Conservation (phyloP, 75 land plant genomes). For the Gnetum montanum region DNA sequence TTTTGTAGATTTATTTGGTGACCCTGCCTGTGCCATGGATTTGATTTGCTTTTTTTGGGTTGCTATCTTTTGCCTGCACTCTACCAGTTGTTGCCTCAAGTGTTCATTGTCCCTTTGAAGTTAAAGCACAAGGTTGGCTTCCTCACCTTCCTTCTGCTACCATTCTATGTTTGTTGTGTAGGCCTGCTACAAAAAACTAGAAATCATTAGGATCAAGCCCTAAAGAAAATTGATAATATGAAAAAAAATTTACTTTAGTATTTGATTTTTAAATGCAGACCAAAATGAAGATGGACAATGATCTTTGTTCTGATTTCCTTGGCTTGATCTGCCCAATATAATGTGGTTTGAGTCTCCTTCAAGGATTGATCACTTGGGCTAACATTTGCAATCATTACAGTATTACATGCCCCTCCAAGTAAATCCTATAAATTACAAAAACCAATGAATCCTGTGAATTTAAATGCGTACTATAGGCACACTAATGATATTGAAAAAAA, state of each 20-base stretch:
- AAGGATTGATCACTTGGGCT: conserved; percentile 13
- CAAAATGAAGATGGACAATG: background rate
- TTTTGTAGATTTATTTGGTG: conserved; percentile 16
- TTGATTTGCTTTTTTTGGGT: conserved; percentile 39
- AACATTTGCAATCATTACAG: conserved; percentile 21
- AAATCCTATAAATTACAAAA: no score
- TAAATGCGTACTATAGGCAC: no score
- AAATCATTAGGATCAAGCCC: background rate
- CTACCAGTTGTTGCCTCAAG: conserved; percentile 15
- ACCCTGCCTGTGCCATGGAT: conserved; percentile 17
- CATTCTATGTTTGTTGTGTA: conserved; percentile 4
- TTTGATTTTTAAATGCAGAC: background rate
- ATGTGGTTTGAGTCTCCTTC: conserved; percentile 21
- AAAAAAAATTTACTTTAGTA: no score
- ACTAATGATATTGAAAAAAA: no score
- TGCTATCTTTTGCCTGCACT: conserved; percentile 29
- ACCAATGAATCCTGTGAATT: conserved; percentile 22
- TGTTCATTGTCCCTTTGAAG: conserved; percentile 23
- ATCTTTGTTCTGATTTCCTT: conserved; percentile 24
- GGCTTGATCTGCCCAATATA: conserved; percentile 24
- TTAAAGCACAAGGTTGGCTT: conserved; percentile 9
- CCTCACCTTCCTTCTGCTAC: conserved; percentile 41
- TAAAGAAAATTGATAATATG: background rate
- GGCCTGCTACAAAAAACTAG: conserved; percentile 8
- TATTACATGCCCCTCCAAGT: conserved; percentile 23